Evolutionary conservation across 2,329 filamentous ascomycete species (phyloP).

Genomic region (Pyrenophora graminea): DNA sequence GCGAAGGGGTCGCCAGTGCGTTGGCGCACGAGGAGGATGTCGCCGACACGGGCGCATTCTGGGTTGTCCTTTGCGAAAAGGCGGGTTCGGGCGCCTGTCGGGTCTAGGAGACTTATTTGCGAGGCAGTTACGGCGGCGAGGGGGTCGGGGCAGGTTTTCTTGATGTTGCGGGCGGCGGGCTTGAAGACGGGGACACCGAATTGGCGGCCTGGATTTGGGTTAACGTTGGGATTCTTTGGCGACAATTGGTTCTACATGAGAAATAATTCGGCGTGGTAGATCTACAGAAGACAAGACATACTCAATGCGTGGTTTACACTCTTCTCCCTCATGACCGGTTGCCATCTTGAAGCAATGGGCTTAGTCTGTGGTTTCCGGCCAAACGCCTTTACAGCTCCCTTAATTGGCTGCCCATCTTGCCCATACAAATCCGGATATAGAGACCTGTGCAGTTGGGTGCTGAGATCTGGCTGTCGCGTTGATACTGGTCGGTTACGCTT

Average conservation of each 20-base stretch:
- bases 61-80: constrained; percentile 79
- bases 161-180: constrained; percentile 58
- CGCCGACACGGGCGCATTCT: constrained; percentile 80
- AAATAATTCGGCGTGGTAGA: no score
- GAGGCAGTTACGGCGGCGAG: constrained; percentile 67
- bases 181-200: constrained; percentile 57
- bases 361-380: constrained; percentile 11
- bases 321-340: constrained; percentile 15
- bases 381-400: neutral
- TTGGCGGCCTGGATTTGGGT: constrained; percentile 20
- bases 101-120: constrained; percentile 78
- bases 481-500: constrained; percentile 10
- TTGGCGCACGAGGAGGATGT: constrained; percentile 88
- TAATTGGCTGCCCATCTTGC: constrained; percentile 3
- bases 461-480: constrained; percentile 13
- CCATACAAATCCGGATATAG: constrained; percentile 18
- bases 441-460: constrained; percentile 27
- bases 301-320: constrained; percentile 18
- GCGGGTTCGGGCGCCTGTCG: constrained; percentile 76
- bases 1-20: constrained; percentile 86
- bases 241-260: neutral
- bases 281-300: neutral
- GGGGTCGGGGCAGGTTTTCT: constrained; percentile 65
- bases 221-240: constrained; percentile 1
- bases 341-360: constrained; percentile 17